Base-by-base conservation (phyloP, 1,139 yeast genomes). In the Candida labiduridarum region DNA sequence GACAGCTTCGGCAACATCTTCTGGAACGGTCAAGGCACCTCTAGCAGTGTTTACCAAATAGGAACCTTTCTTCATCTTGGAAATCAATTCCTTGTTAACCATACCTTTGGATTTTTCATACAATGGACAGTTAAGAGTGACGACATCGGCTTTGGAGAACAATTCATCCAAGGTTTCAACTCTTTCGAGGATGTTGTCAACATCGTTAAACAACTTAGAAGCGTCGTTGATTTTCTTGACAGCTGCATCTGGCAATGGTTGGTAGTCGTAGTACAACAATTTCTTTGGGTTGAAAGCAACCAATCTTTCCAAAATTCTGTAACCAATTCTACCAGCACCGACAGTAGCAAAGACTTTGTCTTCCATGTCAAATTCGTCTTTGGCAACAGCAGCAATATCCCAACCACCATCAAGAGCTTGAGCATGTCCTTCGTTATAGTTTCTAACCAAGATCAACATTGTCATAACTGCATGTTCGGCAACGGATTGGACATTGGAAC, bases 271-370 rank as follows among this genome's bases (percentile, higher is more conserved):
- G 72, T 87, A 87, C 53, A 84, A 76, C 60, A 87, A 74, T 64
- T 86, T 87, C 69, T 84, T 83, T 53, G 89, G 89, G 65, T 84
- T 84, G 73, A 88, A 87, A 4, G 95, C 85, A 55, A 81, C 76
- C 62, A 87, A 69, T 65, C 95, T 78, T 67, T 87, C 88, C 63
- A 87, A 74, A 25, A 87, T 87, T 55, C 91, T 79, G 74, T 81
- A 84, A 29, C 95, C 96, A 60, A 88, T 88, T 66, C 95, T 80
- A 50, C 96, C 95, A 41, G 89, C 87, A 52, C 94, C 96, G 56
- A 87, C 88, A 41, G 94, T 87, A 30, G 89, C 87, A 53, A 88
- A 73, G 27, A 83, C 86, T 69, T 87, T 88, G 55, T 82, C 89
- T 66, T 88, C 95, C 56, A 88, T 67, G 62, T 88, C 95, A 58